phyloP scores from a whole-genome alignment of 352 stramenopile genomes.

The Pythium pyrilobum region DNA sequence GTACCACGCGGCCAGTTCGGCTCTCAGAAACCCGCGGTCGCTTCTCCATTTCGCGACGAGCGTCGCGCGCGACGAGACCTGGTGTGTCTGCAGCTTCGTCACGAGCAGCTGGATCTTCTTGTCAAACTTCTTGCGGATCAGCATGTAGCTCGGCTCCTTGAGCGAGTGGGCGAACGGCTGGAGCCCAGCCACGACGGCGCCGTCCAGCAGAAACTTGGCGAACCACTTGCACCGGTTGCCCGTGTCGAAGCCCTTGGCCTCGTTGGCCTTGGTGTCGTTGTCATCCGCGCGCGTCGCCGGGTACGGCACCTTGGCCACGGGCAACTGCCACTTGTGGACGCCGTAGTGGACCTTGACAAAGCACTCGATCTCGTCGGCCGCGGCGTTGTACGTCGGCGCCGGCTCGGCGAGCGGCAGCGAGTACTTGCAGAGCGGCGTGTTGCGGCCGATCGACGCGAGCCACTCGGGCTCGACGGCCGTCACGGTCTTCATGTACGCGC shows the following conservation, averaged over 20 bases:
- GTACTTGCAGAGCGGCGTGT: constrained; percentile 69
- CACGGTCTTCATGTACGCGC: constrained; percentile 96
- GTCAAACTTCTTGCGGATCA: constrained; percentile 85
- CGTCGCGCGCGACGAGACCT: constrained; percentile 34
- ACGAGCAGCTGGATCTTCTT: constrained; percentile 83
- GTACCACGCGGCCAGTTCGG: constrained; percentile 56
- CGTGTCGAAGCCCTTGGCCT: constrained; percentile 33
- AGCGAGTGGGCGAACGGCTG: constrained; percentile 85
- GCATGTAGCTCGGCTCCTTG: constrained; percentile 91
- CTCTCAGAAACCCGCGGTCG: constrained; percentile 42
- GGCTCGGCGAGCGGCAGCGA: constrained; percentile 54
- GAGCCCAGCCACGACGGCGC: constrained; percentile 48
- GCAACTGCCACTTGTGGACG: constrained; percentile 58
- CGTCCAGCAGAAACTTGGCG: constrained; percentile 78
- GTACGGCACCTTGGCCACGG: constrained; percentile 51
- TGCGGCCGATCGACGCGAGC: constrained; percentile 84
- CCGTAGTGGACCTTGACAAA: constrained; percentile 77
- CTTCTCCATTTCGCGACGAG: constrained; percentile 41
- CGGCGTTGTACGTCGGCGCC: constrained; percentile 49
- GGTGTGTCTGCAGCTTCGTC: constrained; percentile 40
- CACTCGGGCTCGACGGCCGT: constrained; percentile 97
- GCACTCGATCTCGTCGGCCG: constrained; percentile 65
- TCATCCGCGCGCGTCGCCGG: constrained; percentile 10
- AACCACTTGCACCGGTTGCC: constrained; percentile 71
- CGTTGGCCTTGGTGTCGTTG: constrained; percentile 16